A percentile compares a stretch with the other conserved stretches of the same genome.
Conservation (phyloP, 495 filamentous ascomycete genomes). For the Bathelium albidoporum region DNA sequence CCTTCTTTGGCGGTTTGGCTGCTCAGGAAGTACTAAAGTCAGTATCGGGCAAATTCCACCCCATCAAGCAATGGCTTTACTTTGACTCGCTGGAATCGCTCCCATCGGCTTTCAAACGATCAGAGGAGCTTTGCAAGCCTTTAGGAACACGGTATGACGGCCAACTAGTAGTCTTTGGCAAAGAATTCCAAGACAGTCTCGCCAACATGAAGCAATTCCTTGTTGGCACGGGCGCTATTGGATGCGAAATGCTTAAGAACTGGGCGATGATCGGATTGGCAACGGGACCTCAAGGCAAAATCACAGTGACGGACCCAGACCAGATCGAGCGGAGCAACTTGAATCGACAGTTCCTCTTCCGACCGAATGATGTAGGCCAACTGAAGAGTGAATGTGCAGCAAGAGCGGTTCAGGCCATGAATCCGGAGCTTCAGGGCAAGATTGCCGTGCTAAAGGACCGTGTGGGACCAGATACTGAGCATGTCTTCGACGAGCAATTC, state of each 20-base stretch:
- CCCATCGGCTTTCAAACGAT: conserved; percentile 59
- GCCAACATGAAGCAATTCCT: conserved; percentile 83
- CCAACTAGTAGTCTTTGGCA: conserved; percentile 93
- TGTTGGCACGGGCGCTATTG: conserved; percentile 94
- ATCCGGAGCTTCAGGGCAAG: conserved; percentile 77
- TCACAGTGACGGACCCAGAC: conserved; percentile 94
- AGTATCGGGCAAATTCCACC: conserved; percentile 94
- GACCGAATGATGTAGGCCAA: conserved; percentile 85
- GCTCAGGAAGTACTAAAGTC: conserved; percentile 97
- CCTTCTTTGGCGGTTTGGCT: conserved; percentile 88
- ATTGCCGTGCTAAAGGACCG: conserved; percentile 79
- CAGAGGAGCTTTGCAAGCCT: conserved; percentile 80
- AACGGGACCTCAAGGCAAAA: conserved; percentile 76
- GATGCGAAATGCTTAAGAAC: conserved; percentile 98
- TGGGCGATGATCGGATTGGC: conserved; percentile 98
- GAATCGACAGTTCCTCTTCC: conserved; percentile 95
- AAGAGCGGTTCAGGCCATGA: conserved; percentile 82
- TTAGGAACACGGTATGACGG: conserved; percentile 81
- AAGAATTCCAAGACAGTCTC: conserved; percentile 87
- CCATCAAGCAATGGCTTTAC: conserved; percentile 88
- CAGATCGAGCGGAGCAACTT: conserved; percentile 98
- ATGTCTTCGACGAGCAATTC: conserved; percentile 91
- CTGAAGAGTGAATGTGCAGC: conserved; percentile 96
- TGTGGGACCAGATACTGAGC: conserved; percentile 84
- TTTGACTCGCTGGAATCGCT: conserved; percentile 96